phyloP scores from a whole-genome alignment of 2,329 filamentous ascomycete genomes.

The Penicillium sclerotiorum region DNA sequence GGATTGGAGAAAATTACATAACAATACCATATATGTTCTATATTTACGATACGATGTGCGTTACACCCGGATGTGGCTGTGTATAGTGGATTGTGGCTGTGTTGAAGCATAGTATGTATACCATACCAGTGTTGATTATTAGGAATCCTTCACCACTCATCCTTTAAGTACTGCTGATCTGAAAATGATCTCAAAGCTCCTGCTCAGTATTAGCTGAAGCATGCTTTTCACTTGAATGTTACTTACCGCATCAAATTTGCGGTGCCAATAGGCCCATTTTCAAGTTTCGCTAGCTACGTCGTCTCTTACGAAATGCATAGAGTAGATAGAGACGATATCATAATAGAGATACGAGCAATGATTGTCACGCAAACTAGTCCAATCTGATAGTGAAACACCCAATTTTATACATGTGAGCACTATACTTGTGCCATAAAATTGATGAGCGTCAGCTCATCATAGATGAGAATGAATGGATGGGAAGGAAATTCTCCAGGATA shows the following conservation, averaged over 20 bases:
- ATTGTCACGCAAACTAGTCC: neutral
- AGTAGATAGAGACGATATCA: neutral
- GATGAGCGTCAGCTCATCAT: neutral
- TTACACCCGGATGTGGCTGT: neutral
- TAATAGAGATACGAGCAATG: neutral
- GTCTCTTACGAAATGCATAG: neutral
- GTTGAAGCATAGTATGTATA: neutral
- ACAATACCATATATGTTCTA: neutral
- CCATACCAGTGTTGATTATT: neutral
- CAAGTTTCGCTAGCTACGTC: neutral
- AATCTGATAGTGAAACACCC: neutral
- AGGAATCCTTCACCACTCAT: neutral
- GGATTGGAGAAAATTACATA: neutral
- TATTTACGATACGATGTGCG: neutral
- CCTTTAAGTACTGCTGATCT: neutral
- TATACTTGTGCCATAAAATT: slow-evolving; percentile 1
- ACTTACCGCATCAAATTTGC: neutral
- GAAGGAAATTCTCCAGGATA: neutral
- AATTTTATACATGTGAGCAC: neutral
- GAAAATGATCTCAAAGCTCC: neutral
- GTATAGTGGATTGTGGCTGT: neutral
- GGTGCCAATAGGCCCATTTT: neutral
- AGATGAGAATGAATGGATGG: neutral
- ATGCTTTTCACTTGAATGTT: neutral
- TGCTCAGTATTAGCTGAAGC: neutral